Evolutionary conservation across 2,329 filamentous ascomycete genomes (phyloP), one percentile per base, ranked within the genome.

Genomic region (Zymoseptoria ardabiliae): DNA sequence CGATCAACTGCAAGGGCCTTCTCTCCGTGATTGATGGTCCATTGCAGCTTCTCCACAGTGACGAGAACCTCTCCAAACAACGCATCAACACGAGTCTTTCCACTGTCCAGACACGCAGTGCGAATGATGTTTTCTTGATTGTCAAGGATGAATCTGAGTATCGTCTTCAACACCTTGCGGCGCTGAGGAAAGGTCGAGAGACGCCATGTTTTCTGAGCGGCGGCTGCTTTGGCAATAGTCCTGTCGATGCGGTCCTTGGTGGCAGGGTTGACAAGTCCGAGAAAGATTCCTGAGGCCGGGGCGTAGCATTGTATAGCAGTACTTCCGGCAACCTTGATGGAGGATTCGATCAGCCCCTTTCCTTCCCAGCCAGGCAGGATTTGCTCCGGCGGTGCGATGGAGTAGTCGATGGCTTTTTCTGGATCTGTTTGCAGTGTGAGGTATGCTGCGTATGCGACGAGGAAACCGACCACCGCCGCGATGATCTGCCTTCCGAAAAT

Each of bases 61-160:
- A 97, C 91, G 58, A 99, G 81, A 64, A 97, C 92, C 80, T 99
- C 94, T 56, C 94, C 94, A 58, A 99, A 86, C 66, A 89, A 87
- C 0, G 93, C 94, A 76, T 99, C 94, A 48, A 97, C 86, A 79
- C 93, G 89, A 1, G 95, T 97, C 81, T 99, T 99, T 64, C 94
- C 94, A 50, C 90, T 95, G 76, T 99, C 94, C 41, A 96, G 81
- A 70, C 90, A 95, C 54, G 92, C 93, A 28, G 91, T 85, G 17
- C 85, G 83, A 68, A 91, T 92, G 67, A 99, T 95, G 23, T 87
- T 82, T 65, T 93, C 88, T 73, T 97, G 91, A 72, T 97, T 88
- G 65, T 95, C 89, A 60, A 99, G 82, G 9, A 99, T 82, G 67
- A 92, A 87, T 74, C 86, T 87, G 67, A 96, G 79, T 70, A 99